These are phyloP conservation scores for Cercospora zeina DNA, from an alignment of 2,329 filamentous ascomycete species.

Conservation along the genomic window DNA sequence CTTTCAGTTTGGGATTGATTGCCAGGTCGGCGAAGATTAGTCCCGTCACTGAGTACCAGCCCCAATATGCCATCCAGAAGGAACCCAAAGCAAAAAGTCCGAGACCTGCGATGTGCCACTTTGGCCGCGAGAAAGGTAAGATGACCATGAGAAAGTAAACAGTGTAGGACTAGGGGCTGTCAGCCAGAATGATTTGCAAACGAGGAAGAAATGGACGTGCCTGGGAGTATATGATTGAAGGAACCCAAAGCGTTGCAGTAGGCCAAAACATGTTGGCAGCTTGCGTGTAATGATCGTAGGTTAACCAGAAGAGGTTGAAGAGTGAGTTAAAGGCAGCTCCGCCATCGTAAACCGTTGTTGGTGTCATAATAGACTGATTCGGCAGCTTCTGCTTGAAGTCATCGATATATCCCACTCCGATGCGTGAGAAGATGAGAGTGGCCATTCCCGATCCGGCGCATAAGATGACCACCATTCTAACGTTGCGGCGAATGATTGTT, in stretches of 20 bases:
- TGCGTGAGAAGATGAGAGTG: constrained; percentile 41
- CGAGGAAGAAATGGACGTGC: not conserved
- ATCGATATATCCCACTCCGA: constrained; percentile 41
- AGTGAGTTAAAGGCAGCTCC: constrained; percentile 50
- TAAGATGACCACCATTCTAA: constrained; percentile 48
- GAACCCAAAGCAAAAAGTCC: constrained; percentile 35
- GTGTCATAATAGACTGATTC: constrained; percentile 42
- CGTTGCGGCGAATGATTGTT: constrained; percentile 46
- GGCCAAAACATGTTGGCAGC: constrained; percentile 49
- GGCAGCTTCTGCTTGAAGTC: constrained; percentile 43
- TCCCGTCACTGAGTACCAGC: constrained; percentile 37
- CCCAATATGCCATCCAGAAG: constrained; percentile 39
- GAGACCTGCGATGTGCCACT: constrained; percentile 45
- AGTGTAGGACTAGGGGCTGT: constrained; percentile 43
- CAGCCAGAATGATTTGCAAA: not conserved
- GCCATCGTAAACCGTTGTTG: constrained; percentile 42
- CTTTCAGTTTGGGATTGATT: constrained; percentile 26
- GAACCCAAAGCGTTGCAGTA: constrained; percentile 49
- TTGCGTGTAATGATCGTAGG: constrained; percentile 43
- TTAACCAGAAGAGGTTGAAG: constrained; percentile 52
- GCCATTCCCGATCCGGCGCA: constrained; percentile 46
- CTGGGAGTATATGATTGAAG: constrained; percentile 50
- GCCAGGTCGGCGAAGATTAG: constrained; percentile 35
- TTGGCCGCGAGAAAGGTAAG: constrained; percentile 46
- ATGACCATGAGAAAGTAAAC: constrained; percentile 53